Evolutionary conservation across 2,329 filamentous ascomycete species (phyloP).

Genomic region (Fusarium tjaetaba): DNA sequence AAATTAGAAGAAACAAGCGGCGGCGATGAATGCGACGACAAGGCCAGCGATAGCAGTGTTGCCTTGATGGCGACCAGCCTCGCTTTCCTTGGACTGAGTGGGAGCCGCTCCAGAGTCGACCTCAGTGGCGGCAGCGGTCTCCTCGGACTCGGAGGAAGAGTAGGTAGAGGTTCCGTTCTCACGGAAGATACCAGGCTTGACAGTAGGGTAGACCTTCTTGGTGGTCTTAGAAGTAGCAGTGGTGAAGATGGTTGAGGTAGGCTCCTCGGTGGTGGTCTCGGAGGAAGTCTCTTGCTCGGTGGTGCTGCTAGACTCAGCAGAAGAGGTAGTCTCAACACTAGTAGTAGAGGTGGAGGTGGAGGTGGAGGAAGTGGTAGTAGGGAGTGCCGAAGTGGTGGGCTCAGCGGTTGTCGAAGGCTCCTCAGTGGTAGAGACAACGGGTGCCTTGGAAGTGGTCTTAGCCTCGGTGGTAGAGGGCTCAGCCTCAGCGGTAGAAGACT

Average conservation of each 20-base stretch:
- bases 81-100: conserved; percentile 54
- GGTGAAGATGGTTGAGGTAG: conserved; percentile 44
- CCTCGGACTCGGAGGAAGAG: conserved; percentile 7
- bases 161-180: conserved; percentile 56
- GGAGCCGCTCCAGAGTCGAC: conserved; percentile 45
- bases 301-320: conserved; percentile 21
- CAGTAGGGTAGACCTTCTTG: conserved; percentile 28
- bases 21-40: conserved; percentile 65
- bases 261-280: conserved; percentile 26
- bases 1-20: conserved; percentile 58
- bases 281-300: conserved; percentile 9
- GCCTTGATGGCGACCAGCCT: conserved; percentile 59
- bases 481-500: conserved; percentile 23
- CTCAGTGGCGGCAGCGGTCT: conserved; percentile 39
- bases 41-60: conserved; percentile 63
- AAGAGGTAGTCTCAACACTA: conserved; percentile 16
- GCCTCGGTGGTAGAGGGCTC: conserved; percentile 38
- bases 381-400: conserved; percentile 28
- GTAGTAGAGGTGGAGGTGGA: conserved; percentile 30
- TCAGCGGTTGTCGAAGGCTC: conserved; percentile 22
- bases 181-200: conserved; percentile 62
- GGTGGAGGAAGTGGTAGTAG: conserved; percentile 22
- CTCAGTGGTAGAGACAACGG: conserved; percentile 36
- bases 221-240: conserved; percentile 28
- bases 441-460: conserved; percentile 26